Base-by-base conservation (phyloP, 805 yeast species). In the Candida coquimbonensis region DNA sequence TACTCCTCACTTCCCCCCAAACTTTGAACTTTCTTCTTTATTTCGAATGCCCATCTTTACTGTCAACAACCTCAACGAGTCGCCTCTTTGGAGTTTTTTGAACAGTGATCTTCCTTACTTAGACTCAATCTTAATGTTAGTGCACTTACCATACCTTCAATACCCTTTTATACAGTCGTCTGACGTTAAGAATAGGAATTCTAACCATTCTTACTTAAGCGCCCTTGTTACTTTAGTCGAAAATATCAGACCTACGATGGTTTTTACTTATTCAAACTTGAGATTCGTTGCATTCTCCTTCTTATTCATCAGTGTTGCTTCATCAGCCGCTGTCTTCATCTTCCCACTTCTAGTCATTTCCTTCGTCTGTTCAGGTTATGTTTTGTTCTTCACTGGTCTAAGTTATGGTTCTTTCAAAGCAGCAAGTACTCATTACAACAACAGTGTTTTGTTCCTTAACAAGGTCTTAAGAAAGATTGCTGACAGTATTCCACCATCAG, bases 401-500 rank as follows among this genome's bases (percentile, higher is more conserved):
- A 59, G 62, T 39, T 56, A 58, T 34, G 27, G 52, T 9, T 44
- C 56, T 7, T 59, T 53, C 48, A 56, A 47, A 34, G 11, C 51
- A 7, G 63, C 63, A 3, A 50, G 59, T 3, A 46, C 62, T 6
- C 51, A 58, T 38, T 59, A 56, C 44, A 54, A 53, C 49, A 54
- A 51, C 17, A 50, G 55, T 2, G 61, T 58, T 4, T 41, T 57
- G 31, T 53, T 59, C 36, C 47, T 59, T 33, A 56, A 56, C 45
- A 55, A 53, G 16, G 33, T 54, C n/a, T 52, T 54, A 32, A 55
- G 60, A 47, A 51, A 46, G 35, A 44, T 54, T 55, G 56, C 54
- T 50, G 59, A 53, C 38, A 52, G 47, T 41, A 53, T 60, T 31
- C 64, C 64, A 9, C 63, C 64, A 9, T 57, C 61, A 19, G 61